phyloP scores from a whole-genome alignment of 2,329 filamentous ascomycete genomes.

The Alternaria ventricosa region DNA sequence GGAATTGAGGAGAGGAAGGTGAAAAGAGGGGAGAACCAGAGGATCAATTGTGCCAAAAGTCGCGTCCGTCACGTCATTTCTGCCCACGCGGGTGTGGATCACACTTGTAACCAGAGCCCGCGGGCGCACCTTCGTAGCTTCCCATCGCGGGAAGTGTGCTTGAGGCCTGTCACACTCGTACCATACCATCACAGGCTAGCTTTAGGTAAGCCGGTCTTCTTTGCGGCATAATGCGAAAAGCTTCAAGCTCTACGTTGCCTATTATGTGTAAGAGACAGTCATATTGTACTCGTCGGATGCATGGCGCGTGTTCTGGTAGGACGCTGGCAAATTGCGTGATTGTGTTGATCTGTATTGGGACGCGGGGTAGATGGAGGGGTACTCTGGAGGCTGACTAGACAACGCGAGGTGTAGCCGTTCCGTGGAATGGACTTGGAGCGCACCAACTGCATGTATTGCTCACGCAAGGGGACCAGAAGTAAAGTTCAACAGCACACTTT shows the following conservation, averaged over 20 bases:
- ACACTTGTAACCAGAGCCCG: neutral
- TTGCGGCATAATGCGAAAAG: neutral
- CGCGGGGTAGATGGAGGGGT: neutral
- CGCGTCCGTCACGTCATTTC: conserved; percentile 10
- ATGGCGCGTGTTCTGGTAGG: neutral
- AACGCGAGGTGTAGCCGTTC: neutral
- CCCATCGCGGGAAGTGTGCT: neutral
- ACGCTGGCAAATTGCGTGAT: neutral
- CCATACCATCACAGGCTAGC: neutral
- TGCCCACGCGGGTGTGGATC: neutral
- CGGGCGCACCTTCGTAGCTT: neutral
- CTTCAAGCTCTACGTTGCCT: neutral
- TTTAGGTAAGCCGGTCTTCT: neutral
- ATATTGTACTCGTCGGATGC: neutral
- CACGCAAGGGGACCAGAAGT: neutral
- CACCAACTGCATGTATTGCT: neutral
- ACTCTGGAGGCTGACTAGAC: neutral
- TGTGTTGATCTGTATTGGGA: neutral
- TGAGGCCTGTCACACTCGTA: neutral
- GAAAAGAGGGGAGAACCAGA: conserved; percentile 1
- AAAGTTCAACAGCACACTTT: neutral
- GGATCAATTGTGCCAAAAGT: neutral
- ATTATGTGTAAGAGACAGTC: neutral
- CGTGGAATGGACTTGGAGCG: neutral
- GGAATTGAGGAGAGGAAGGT: neutral